phyloP scores from a whole-genome alignment of 169 alveolate species.

The Cryptosporidium canis region DNA sequence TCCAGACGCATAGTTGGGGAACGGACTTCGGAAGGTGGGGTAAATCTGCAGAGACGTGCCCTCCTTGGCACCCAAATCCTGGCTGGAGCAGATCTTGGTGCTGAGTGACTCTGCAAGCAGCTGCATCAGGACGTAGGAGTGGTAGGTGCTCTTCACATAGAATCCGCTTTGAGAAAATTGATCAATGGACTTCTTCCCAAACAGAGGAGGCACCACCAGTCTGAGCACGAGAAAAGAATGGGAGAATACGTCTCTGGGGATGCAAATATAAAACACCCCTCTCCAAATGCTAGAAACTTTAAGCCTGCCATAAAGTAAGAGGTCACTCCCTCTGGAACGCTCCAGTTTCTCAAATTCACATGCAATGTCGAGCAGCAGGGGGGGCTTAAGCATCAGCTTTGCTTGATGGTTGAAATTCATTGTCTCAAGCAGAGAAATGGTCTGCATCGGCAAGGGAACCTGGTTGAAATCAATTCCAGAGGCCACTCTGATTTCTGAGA shows the following conservation, averaged over 20 bases:
- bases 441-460: background rate
- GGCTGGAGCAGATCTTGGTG: background rate
- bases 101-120: background rate
- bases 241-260: background rate
- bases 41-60: background rate
- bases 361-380: slow-evolving; percentile 34
- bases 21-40: slow-evolving; percentile 26
- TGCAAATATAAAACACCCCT: slow-evolving; percentile 9
- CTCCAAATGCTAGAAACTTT: slow-evolving; percentile 40
- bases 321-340: background rate
- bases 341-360: slow-evolving; percentile 26
- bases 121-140: background rate
- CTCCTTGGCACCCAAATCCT: background rate
- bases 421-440: background rate
- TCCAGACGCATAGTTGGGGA: slow-evolving; percentile 19
- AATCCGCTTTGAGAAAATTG: background rate
- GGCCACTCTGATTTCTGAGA: background rate
- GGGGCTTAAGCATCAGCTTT: slow-evolving; percentile 1
- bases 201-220: slow-evolving; percentile 15
- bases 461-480: slow-evolving; percentile 4
- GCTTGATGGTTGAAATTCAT: background rate
- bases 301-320: background rate
- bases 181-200: slow-evolving; percentile 18
- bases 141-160: background rate
- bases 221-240: slow-evolving; percentile 2